Conservation (phyloP, 441 rosid genomes). For the Metrosideros polymorpha region DNA sequence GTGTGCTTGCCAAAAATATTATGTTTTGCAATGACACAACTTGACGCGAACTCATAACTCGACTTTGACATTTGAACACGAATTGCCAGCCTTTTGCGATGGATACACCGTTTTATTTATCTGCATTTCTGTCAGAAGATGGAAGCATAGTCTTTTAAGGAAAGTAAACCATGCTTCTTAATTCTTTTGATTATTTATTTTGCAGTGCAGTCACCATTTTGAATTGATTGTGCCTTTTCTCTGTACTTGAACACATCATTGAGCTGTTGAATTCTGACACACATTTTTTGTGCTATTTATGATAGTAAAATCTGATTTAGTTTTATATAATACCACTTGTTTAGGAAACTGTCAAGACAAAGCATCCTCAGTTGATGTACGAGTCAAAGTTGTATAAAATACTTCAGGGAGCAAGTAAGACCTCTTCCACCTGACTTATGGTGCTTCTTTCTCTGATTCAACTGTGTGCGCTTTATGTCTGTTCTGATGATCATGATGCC, state of each 20-base stretch:
- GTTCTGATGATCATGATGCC: background rate
- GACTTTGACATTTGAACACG: background rate
- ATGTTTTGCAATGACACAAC: background rate
- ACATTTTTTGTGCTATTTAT: background rate
- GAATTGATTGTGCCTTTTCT: background rate
- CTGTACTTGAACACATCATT: background rate
- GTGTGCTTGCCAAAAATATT: background rate
- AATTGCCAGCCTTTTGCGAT: background rate
- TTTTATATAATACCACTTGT: background rate
- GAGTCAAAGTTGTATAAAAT: background rate
- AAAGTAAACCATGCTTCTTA: background rate
- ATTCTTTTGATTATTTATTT: background rate
- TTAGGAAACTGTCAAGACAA: background rate
- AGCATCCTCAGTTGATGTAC: background rate
- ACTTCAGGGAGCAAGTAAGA: slow-evolving; percentile 1
- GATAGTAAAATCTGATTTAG: background rate
- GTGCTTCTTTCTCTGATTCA: background rate
- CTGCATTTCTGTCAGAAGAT: background rate
- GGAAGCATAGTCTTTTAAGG: background rate
- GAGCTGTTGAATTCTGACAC: background rate
- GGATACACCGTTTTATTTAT: background rate
- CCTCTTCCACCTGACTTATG: background rate
- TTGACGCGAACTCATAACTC: background rate
- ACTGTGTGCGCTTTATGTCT: background rate
- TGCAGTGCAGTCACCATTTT: background rate